Conservation (phyloP, 2,329 filamentous ascomycete genomes). For the Claviceps purpurea region DNA sequence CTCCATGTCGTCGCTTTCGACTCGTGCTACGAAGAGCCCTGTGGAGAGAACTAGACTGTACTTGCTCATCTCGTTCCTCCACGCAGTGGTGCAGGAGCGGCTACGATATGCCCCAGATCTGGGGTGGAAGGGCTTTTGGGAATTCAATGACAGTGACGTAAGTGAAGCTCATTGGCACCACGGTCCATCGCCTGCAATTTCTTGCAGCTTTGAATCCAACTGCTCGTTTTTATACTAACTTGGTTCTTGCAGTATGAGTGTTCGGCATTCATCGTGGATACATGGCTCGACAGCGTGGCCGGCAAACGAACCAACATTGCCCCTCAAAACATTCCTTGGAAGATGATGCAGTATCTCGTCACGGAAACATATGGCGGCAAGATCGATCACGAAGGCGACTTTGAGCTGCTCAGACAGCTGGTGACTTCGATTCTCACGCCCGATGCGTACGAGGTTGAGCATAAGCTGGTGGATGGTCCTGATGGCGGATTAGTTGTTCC, state of each 20-base stretch:
- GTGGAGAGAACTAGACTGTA: conserved; percentile 87
- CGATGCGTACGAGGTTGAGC: conserved; percentile 80
- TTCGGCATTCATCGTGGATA: conserved; percentile 88
- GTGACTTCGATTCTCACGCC: conserved; percentile 72
- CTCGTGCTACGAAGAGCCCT: conserved; percentile 64
- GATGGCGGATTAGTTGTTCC: conserved; percentile 60
- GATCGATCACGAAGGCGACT: conserved; percentile 84
- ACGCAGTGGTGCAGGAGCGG: conserved; percentile 90
- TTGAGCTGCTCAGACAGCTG: conserved; percentile 55
- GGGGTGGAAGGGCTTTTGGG: conserved; percentile 99
- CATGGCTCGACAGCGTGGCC: conserved; percentile 76
- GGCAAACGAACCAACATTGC: conserved; percentile 84
- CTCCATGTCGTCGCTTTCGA: conserved; percentile 71
- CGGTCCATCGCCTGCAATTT: conserved; percentile 1
- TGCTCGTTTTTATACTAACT: neutral
- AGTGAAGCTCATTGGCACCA: conserved; percentile 23
- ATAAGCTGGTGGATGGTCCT: conserved; percentile 66
- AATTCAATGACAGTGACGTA: conserved; percentile 98
- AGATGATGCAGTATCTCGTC: conserved; percentile 81
- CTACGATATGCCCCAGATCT: conserved; percentile 85
- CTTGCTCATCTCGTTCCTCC: conserved; percentile 81
- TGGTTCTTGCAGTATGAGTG: conserved; percentile 71
- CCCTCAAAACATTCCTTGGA: conserved; percentile 89
- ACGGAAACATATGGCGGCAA: conserved; percentile 96
- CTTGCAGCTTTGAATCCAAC: too few species aligned